Evolutionary conservation across 331 rosid species (phyloP).

Genomic region (Spiraea crenata): DNA sequence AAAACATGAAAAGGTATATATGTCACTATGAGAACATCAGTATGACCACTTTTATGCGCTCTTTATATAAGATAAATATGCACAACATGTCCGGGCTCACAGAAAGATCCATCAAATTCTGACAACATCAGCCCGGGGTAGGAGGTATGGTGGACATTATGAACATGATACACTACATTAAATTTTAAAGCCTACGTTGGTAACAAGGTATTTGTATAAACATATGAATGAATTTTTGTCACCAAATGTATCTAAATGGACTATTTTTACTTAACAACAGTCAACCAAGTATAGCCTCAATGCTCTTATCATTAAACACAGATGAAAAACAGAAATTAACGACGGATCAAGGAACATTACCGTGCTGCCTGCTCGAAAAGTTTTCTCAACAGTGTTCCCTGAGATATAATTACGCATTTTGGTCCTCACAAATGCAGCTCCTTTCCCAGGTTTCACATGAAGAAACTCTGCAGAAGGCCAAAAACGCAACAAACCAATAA

Average conservation of each 20-base stretch:
- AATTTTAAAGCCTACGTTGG: background rate
- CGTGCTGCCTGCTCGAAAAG: constrained; percentile 83
- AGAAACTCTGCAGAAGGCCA: constrained; percentile 65
- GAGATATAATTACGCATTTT: constrained; percentile 70
- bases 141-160: background rate
- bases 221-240: background rate
- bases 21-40: background rate
- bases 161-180: background rate
- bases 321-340: background rate
- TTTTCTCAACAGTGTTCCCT: constrained; percentile 79
- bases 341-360: constrained; percentile 34
- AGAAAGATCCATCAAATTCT: background rate
- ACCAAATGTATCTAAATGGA: background rate
- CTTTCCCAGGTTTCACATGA: constrained; percentile 91
- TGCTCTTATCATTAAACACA: background rate
- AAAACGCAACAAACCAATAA: constrained; percentile 6
- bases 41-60: background rate
- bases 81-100: background rate
- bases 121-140: background rate
- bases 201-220: background rate
- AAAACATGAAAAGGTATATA: constrained; percentile 15
- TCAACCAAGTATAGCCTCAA: background rate
- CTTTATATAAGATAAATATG: background rate
- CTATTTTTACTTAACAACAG: background rate
- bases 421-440: constrained; percentile 94